Percentiles rank a stretch among this genome's conserved stretches.
These are phyloP conservation scores for Delitschia confertaspora DNA, from an alignment of 495 filamentous ascomycete species.

Conservation along the genomic window DNA sequence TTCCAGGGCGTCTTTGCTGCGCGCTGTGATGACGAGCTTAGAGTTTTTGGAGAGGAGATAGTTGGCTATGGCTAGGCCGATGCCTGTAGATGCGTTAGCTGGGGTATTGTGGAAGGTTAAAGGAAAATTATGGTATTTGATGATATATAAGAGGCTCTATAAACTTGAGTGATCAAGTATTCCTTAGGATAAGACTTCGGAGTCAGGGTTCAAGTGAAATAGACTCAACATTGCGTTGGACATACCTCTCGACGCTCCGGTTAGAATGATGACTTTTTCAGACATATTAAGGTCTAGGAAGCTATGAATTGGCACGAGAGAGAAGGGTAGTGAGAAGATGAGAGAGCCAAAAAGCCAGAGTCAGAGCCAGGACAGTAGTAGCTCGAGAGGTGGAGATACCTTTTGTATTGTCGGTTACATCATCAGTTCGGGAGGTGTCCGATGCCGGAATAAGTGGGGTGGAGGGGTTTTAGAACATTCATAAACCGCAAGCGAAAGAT, in stretches of 20 bases:
- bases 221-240: not conserved
- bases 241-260: conserved; percentile 53
- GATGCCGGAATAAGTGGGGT: no score
- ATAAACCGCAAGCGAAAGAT: no score
- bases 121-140: not conserved
- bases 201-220: not conserved
- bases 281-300: no score
- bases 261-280: conserved; percentile 54
- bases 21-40: conserved; percentile 69
- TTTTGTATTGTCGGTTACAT: no score
- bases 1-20: conserved; percentile 57
- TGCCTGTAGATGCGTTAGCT: conserved; percentile 44
- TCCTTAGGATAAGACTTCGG: not conserved
- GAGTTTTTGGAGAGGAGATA: conserved; percentile 58
- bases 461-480: no score
- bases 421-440: no score
- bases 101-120: not conserved
- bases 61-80: conserved; percentile 70
- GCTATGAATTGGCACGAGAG: no score
- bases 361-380: no score
- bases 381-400: no score
- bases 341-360: no score
- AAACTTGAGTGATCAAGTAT: not conserved
- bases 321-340: no score
- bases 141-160: conserved; percentile 3